Percentiles rank a stretch among this genome's conserved stretches.
These are phyloP conservation scores for Paraglomus occultum DNA, from an alignment of 192 early-diverging fungal genomes.

Conservation along the genomic window DNA sequence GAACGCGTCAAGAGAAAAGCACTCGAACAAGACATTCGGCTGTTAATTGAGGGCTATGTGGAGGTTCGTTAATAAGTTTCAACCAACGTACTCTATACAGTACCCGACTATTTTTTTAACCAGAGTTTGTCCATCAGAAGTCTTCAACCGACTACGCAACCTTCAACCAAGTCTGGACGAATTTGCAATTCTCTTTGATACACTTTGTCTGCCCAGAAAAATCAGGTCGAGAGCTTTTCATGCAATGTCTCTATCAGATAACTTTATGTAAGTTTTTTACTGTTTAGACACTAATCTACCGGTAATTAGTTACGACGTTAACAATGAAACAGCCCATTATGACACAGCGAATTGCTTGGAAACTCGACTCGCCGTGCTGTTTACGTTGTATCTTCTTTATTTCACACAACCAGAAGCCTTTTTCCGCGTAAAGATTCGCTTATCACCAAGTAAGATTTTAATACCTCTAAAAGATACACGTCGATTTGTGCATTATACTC, in stretches of 20 bases:
- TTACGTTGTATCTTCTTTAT: slow-evolving; percentile 54
- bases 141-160: slow-evolving; percentile 32
- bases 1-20: background rate
- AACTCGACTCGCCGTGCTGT: slow-evolving; percentile 51
- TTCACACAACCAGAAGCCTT: slow-evolving; percentile 58
- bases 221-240: slow-evolving; percentile 52
- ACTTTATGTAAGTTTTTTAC: slow-evolving; percentile 43
- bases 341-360: slow-evolving; percentile 24
- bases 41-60: background rate
- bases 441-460: slow-evolving; percentile 35
- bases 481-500: background rate
- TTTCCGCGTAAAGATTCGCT: slow-evolving; percentile 45
- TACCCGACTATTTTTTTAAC: background rate
- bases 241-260: slow-evolving; percentile 50
- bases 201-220: slow-evolving; percentile 60
- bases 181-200: slow-evolving; percentile 52
- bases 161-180: slow-evolving; percentile 52
- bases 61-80: background rate
- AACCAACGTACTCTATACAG: background rate
- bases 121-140: background rate
- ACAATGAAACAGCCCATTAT: background rate
- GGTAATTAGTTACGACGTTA: background rate
- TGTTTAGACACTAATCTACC: slow-evolving; percentile 31
- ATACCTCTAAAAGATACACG: background rate
- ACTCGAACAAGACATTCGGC: slow-evolving; percentile 4